Conservation (phyloP, 2,329 filamentous ascomycete species). For the Ilyonectria sp. region DNA sequence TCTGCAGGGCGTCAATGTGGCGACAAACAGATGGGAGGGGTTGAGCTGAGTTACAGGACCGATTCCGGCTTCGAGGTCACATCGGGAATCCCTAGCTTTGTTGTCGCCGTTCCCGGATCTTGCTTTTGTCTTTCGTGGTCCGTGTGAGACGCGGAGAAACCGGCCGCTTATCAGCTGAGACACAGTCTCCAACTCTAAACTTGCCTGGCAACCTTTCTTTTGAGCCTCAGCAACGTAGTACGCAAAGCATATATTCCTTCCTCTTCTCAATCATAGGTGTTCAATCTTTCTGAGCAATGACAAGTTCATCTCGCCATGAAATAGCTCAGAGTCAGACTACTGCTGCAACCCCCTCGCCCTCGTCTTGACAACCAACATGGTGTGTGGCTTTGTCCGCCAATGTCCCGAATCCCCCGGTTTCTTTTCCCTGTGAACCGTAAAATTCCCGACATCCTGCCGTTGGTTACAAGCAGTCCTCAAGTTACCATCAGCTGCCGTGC, state of each 20-base stretch:
- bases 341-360: neutral
- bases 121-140: constrained; percentile 13
- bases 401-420: constrained; percentile 3
- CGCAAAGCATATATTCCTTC: neutral
- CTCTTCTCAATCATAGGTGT: neutral
- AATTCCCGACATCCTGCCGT: neutral
- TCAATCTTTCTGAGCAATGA: no score
- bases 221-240: constrained; percentile 25
- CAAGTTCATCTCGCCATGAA: neutral
- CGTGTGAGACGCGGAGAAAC: constrained; percentile 21
- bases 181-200: constrained; percentile 8
- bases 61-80: neutral
- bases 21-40: neutral
- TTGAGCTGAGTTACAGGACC: neutral
- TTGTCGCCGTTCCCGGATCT: neutral
- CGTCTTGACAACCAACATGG: neutral
- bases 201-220: constrained; percentile 16
- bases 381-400: neutral
- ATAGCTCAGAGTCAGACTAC: neutral
- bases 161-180: constrained; percentile 10
- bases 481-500: neutral
- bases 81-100: neutral
- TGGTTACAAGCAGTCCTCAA: neutral
- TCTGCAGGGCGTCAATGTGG: constrained; percentile 14
- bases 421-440: neutral